Percentiles rank a stretch among this genome's conserved stretches.
Conservation (phyloP, 352 stramenopile genomes). For the Phytophthora ohioensis region DNA sequence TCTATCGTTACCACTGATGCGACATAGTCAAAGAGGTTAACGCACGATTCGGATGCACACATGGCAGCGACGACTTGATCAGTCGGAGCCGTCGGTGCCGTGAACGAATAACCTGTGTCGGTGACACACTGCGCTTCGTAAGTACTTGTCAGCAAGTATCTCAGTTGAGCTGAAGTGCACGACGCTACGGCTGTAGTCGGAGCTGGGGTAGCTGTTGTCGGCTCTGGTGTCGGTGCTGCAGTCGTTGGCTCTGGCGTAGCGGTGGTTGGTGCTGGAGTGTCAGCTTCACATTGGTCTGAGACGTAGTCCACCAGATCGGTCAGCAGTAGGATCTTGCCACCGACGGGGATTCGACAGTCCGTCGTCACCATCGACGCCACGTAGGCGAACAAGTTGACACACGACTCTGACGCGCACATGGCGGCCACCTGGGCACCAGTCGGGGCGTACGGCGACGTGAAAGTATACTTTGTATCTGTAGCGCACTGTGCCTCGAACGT, state of each 20-base stretch:
- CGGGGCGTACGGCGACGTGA: conserved; percentile 24
- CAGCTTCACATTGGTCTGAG: conserved; percentile 4
- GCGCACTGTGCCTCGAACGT: conserved; percentile 30
- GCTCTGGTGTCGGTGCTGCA: too few relatives aligned
- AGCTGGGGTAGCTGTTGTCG: too few relatives aligned
- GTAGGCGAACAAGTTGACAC: conserved; percentile 28
- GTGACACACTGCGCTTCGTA: conserved; percentile 32
- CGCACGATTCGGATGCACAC: conserved; percentile 36
- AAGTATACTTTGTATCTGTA: conserved; percentile 29
- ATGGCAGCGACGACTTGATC: conserved; percentile 25
- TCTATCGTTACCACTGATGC: conserved; percentile 21
- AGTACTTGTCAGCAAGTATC: conserved; percentile 26
- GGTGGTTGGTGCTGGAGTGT: background rate
- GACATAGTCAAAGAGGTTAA: conserved; percentile 27
- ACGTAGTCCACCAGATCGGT: conserved; percentile 38
- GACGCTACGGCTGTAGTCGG: background rate
- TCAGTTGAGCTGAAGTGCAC: conserved; percentile 30
- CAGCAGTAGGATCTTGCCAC: conserved; percentile 35
- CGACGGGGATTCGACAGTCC: conserved; percentile 34
- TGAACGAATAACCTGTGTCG: conserved; percentile 37
- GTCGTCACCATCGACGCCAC: conserved; percentile 24
- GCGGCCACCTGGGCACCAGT: conserved; percentile 19
- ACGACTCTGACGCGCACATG: conserved; percentile 40
- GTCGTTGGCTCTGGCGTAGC: too few relatives aligned
- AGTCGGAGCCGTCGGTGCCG: conserved; percentile 22